Conservation (phyloP, 2,329 filamentous ascomycete species). For the Plectosphaerella plurivora region DNA sequence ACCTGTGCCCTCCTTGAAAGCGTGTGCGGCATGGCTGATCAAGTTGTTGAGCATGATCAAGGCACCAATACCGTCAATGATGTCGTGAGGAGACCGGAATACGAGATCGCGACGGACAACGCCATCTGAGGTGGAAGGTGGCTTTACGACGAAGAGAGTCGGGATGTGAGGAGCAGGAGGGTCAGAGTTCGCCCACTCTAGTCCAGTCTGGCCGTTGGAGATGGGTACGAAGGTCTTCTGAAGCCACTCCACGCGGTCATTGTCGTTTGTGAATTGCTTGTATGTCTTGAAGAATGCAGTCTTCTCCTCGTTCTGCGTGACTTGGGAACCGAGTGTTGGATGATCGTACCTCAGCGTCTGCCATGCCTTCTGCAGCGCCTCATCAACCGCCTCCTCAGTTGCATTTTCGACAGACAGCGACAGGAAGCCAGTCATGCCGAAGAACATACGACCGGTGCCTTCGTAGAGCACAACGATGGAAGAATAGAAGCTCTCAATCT, state of each 20-base stretch:
- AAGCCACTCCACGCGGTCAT: constrained; percentile 1
- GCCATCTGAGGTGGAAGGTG: not conserved
- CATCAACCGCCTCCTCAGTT: not conserved
- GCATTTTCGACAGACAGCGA: constrained; percentile 18
- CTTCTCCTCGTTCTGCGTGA: constrained; percentile 11
- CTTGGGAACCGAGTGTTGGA: constrained; percentile 25
- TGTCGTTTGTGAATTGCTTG: not conserved
- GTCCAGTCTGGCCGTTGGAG: not conserved
- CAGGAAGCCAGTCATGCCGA: constrained; percentile 34
- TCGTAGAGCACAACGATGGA: constrained; percentile 26
- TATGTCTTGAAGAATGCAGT: constrained; percentile 23
- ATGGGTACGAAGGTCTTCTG: not conserved
- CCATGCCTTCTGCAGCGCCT: constrained; percentile 28
- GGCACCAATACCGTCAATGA: constrained; percentile 34
- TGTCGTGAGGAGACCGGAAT: constrained; percentile 30
- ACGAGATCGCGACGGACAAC: constrained; percentile 21
- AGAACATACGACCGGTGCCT: constrained; percentile 26
- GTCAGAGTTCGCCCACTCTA: not conserved
- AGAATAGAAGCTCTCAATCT: constrained; percentile 35
- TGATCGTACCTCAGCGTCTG: constrained; percentile 23
- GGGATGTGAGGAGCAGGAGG: not conserved
- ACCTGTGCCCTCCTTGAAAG: not conserved
- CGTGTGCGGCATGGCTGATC: constrained; percentile 1
- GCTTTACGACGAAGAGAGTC: not conserved
- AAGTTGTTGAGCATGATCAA: constrained; percentile 26